Conservation (phyloP, 208 protist species). For the Endotrypanum monterogeii region DNA sequence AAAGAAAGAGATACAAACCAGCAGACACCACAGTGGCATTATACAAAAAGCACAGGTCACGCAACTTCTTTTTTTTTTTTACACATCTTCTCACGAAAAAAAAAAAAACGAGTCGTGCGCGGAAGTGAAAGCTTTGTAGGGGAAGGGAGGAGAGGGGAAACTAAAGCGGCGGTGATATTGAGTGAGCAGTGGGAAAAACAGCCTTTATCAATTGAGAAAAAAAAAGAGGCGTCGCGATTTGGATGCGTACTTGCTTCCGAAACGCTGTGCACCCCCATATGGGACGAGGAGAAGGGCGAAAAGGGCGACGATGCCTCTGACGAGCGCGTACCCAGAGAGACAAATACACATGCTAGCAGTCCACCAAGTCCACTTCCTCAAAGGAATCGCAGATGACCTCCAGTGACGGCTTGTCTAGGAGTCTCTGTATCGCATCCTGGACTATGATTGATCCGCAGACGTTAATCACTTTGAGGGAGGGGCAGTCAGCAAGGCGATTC, state of each 20-base stretch:
- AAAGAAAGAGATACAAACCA: not conserved
- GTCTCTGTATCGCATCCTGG: conserved; percentile 47
- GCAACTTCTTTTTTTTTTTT: too few relatives aligned
- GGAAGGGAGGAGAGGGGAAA: not conserved
- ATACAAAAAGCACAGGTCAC: too few relatives aligned
- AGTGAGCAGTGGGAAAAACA: not conserved
- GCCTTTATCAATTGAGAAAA: too few relatives aligned
- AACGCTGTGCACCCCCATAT: too few relatives aligned
- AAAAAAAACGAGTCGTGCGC: not conserved
- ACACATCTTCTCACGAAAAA: not conserved
- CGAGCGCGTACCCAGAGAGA: not conserved
- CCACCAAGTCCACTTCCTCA: conserved; percentile 44
- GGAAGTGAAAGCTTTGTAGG: not conserved
- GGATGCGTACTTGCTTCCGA: too few relatives aligned
- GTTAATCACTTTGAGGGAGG: conserved; percentile 65
- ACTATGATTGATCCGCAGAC: conserved; percentile 52
- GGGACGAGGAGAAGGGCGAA: not conserved
- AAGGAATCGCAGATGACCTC: conserved; percentile 79
- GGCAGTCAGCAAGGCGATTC: conserved; percentile 58
- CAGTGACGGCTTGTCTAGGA: conserved; percentile 46
- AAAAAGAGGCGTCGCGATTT: too few relatives aligned
- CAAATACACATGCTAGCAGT: conserved; percentile 15
- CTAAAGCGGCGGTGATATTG: not conserved
- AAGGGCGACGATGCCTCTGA: not conserved
- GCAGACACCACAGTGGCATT: not conserved